Evolutionary conservation across 257 asterid species (phyloP), one percentile per base, ranked within the genome.

Genomic region (Paulownia fortunei): DNA sequence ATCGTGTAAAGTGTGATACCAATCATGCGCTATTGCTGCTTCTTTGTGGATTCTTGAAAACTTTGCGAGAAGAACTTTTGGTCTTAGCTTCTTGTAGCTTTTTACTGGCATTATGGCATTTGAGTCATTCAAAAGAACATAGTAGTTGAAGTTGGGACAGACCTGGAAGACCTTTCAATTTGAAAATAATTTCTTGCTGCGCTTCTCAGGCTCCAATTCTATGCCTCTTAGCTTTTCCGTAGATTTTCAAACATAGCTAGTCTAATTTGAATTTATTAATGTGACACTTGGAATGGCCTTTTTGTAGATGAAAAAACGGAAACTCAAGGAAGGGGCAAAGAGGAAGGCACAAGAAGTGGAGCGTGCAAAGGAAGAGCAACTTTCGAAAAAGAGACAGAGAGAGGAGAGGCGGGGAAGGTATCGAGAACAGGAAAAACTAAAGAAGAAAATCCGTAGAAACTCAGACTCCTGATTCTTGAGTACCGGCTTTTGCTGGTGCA

Each of bases 391-490:
- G 88, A 91, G 99, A 66, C 88, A 72, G 80, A 90, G 99, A 62
- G 99, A 95, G 85, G 99, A 95, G 82, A 79, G 97, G 18, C 85
- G 91, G 52, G 98, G 80, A 27, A 91, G 93, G 79, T 95, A 93
- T 80, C 84, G 89, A 18, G 88, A 67, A 73, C 82, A 93, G 87
- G 98, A 95, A 18, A 95, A 93, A 77, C 51, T 69, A 54, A 90
- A 88, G 82, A 95, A 92, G 94, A 95, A 85, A 88, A 74, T 55
- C 44, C 94, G 96, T 67, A 81, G 92, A 78, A 83, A 82, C 12
- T 42, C 77, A 23, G 82, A 76, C 5, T 80, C 80, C 61, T 84
- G 85, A 82, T 72, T 62, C 23, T 47, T 3, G 58, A 16, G 52
- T 36, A 34, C 27, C 18, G 11, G 16, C 27, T 6, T 24, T 69